A percentile compares a stretch with the other conserved stretches of the same genome.
Conservation (phyloP, 345 rosid genomes). For the Passiflora organensis region DNA sequence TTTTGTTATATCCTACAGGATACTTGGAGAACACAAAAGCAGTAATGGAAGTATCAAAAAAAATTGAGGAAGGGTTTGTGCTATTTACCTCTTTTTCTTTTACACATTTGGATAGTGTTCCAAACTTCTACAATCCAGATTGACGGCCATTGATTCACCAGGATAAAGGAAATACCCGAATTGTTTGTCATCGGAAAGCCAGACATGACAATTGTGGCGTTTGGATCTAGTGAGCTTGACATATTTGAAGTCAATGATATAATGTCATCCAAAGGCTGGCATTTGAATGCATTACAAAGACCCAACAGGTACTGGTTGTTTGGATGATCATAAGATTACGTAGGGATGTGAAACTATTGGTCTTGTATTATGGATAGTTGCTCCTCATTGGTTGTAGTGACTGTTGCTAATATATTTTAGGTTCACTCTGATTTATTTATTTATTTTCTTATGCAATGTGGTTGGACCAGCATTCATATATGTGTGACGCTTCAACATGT, state of each 20-base stretch:
- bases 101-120: neutral
- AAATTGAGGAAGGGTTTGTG: constrained; percentile 58
- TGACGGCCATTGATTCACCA: constrained; percentile 22
- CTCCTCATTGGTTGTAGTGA: neutral
- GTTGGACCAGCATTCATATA: constrained; percentile 66
- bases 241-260: constrained; percentile 90
- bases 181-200: constrained; percentile 77
- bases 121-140: neutral
- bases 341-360: too few relatives aligned
- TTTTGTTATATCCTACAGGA: constrained; percentile 36
- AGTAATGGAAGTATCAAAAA: constrained; percentile 78
- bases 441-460: constrained; percentile 5
- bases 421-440: neutral
- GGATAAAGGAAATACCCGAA: constrained; percentile 65
- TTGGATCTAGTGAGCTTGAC: constrained; percentile 66
- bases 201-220: constrained; percentile 82
- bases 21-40: constrained; percentile 66
- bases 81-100: constrained; percentile 1
- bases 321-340: too few relatives aligned
- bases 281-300: constrained; percentile 85
- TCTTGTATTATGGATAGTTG: constrained; percentile 2
- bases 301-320: constrained; percentile 62
- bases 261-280: constrained; percentile 91
- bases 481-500: constrained; percentile 90
- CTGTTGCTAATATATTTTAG: neutral